These are phyloP conservation scores for Paramecium bursaria DNA, from an alignment of 73 alveolate genomes.

Conservation along the genomic window DNA sequence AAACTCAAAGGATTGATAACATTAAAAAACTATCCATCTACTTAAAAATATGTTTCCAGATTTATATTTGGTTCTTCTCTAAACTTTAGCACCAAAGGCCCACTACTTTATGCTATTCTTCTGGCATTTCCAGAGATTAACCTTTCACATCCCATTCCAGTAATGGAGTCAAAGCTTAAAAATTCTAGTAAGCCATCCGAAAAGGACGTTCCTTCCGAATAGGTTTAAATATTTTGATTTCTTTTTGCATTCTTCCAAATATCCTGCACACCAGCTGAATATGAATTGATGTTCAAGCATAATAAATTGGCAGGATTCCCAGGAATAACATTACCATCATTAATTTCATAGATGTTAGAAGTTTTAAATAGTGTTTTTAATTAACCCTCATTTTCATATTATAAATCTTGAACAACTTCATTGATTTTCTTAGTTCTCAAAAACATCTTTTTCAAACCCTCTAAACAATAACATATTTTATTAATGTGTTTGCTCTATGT, in stretches of 20 bases:
- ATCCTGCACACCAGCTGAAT: constrained; percentile 91
- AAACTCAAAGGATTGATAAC: constrained; percentile 39
- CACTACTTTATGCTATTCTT: constrained; percentile 79
- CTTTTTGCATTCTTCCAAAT: constrained; percentile 83
- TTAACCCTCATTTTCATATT: constrained; percentile 35
- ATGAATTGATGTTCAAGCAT: constrained; percentile 81
- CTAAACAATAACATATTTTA: constrained; percentile 89
- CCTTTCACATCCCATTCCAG: constrained; percentile 72
- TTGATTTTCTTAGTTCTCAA: constrained; percentile 42
- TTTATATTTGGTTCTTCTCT: constrained; percentile 43
- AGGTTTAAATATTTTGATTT: constrained; percentile 1
- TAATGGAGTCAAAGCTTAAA: constrained; percentile 70
- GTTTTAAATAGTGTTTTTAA: constrained; percentile 53
- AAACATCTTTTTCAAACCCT: constrained; percentile 91
- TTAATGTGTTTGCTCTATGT: constrained; percentile 78
- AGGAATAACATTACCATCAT: constrained; percentile 65
- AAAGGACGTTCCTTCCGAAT: constrained; percentile 61
- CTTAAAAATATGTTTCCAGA: constrained; percentile 72
- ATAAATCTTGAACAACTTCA: constrained; percentile 56
- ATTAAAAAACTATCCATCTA: constrained; percentile 83
- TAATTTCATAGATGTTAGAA: constrained; percentile 59
- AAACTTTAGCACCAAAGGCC: constrained; percentile 75
- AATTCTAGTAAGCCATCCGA: constrained; percentile 84
- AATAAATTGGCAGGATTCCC: constrained; percentile 67
- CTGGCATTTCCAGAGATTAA: constrained; percentile 73